These are phyloP conservation scores for Aureococcus anophagefferens DNA, from an alignment of 108 stramenopile species.

Conservation along the genomic window DNA sequence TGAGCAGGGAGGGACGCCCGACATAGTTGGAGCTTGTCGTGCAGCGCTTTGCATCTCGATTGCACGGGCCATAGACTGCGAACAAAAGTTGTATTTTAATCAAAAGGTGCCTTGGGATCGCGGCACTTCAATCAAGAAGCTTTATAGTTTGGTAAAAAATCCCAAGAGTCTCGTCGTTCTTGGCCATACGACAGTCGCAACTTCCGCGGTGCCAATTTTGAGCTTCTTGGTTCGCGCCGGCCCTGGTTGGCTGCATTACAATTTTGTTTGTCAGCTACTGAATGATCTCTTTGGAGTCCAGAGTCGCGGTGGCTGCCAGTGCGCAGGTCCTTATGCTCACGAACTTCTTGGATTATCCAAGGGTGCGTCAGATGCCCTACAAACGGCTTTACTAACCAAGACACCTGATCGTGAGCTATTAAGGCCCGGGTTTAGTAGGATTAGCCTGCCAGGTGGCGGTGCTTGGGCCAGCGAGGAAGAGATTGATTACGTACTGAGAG, in stretches of 20 bases:
- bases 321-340: conserved; percentile 30
- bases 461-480: conserved; percentile 27
- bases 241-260: not conserved
- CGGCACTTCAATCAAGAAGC: too few species aligned
- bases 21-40: conserved; percentile 4
- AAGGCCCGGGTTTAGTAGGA: conserved; percentile 33
- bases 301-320: conserved; percentile 22
- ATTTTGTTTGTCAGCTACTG: conserved; percentile 30
- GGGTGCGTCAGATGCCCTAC: conserved; percentile 6
- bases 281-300: conserved; percentile 49
- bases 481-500: conserved; percentile 39
- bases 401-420: conserved; percentile 15
- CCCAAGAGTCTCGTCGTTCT: too few species aligned
- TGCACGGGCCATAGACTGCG: too few species aligned
- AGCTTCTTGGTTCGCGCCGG: not conserved
- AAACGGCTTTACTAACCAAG: conserved; percentile 26
- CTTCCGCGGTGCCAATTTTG: not conserved
- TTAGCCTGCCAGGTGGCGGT: conserved; percentile 13
- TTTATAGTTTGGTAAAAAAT: too few species aligned
- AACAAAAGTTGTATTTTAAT: too few species aligned
- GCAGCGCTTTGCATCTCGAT: too few species aligned
- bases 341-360: conserved; percentile 6
- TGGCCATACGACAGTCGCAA: too few species aligned
- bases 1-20: conserved; percentile 18
- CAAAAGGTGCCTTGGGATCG: too few species aligned